Base-by-base conservation (phyloP, 2,329 filamentous ascomycete species). In the Nakataea oryzae region DNA sequence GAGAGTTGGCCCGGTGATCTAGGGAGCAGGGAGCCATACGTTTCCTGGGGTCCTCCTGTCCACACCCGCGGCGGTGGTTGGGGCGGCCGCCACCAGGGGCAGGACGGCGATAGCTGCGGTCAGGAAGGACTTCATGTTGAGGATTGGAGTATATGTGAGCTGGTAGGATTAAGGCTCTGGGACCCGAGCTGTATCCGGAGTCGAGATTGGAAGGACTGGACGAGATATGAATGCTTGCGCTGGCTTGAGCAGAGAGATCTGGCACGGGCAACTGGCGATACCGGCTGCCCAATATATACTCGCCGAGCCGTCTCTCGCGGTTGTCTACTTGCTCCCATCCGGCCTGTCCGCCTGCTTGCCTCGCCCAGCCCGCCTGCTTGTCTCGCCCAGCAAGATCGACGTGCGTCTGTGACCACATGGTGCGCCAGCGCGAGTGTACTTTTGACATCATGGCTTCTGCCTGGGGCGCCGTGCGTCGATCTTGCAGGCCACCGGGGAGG, bases 91-190 rank as follows among this genome's bases (percentile, higher is more conserved):
- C 21, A 50, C 58, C 41, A 60, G 58, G 11, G 58, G 58, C 34
- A 60, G 14, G 41, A 50, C 24, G 13, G 54, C 26, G 34, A 60
- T 9, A n/a, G 41, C 28, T 27, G 30, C 30, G 17, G 30, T 24
- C 8, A 26, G 17, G 58, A 60, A 50, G 41, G 54, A 60, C 58
- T 60, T 54, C 58, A 60, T 60, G 27, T 21, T 60, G 58, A 24
- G 1, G 12, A 13, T 27, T 28, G 24, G 21, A 32, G 30, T 32
- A 7, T 41, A 3, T 14, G 14, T 41, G n/a, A 14, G 28, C 28
- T 13, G 34, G 7, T 9, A n/a, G 24, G 11, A 9, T 14, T 8
- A 6, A 3, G 13, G 28, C 13, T 54, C n/a, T 6, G 41, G 26
- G 8, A 30, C 24, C 4, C 13, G 27, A 24, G 27, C n/a, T n/a